Evolutionary conservation across 352 stramenopile genomes (phyloP), one percentile per base, ranked within the genome.

Genomic region (Phytopythium mirpurense): DNA sequence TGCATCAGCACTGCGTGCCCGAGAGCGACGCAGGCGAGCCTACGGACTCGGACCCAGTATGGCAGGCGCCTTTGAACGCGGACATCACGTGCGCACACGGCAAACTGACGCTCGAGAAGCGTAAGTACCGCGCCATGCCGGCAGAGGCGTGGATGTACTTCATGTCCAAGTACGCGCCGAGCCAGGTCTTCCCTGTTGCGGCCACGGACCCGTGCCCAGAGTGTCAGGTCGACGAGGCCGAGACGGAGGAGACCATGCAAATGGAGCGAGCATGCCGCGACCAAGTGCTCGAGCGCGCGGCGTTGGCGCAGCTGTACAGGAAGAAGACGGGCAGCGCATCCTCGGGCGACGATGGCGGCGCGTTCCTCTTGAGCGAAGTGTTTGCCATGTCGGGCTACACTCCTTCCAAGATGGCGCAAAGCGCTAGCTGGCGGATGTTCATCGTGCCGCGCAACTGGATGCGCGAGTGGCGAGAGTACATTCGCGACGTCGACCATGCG

Each of bases 1-100:
- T 62, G 2, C 57, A 56, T 9, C 48, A 58, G 10, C 56, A 63
- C 53, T 70, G 50, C 32, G 40, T 32, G 3, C 18, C 48, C 18
- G 35, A 19, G n/a, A 23, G 18, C 9, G 19, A 35, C 15, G 16
- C 23, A 0, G n/a, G 0, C 21, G 26, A 21, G 26, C n/a, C 26
- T 34, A 57, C 66, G 12, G 41, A 50, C 7, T 51, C 55, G 18
- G 50, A 63, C 6, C 48, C 47, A 6, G 27, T 74, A 18, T 84
- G 74, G 72, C 67, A 72, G 37, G 69, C 40, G 0, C 47, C 54
- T 2, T 58, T 93, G 29, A 93, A 93, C 45, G 62, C 83, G 56
- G 83, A 93, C 54, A 86, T 93, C n/a, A 72, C 54, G 2, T 93
- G 83, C 32, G 42, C 59, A 0, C 83, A 93, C 44, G 80, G 77